These are phyloP conservation scores for Candida khao-thaluensis DNA, from an alignment of 805 yeast genomes.

Conservation along the genomic window DNA sequence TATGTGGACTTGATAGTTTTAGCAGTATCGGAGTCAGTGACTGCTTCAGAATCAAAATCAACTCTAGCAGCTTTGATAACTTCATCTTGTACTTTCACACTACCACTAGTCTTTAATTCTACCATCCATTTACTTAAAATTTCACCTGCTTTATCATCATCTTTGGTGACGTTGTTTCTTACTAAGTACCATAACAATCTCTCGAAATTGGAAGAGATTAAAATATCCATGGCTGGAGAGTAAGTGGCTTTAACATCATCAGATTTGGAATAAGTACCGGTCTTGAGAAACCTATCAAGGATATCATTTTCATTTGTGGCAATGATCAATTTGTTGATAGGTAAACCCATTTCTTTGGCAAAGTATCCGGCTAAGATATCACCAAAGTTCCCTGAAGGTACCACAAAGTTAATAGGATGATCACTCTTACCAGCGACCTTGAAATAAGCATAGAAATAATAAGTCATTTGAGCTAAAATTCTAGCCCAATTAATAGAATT, in stretches of 20 bases:
- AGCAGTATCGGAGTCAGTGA: slow-evolving; percentile 75
- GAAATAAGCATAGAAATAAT: slow-evolving; percentile 92
- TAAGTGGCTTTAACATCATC: slow-evolving; percentile 77
- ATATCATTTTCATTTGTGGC: slow-evolving; percentile 97
- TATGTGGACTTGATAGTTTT: slow-evolving; percentile 74
- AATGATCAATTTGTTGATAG: slow-evolving; percentile 79
- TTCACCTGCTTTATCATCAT: slow-evolving; percentile 69
- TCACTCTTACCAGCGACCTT: slow-evolving; percentile 36
- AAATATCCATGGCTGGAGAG: slow-evolving; percentile 98
- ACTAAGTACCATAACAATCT: slow-evolving; percentile 94
- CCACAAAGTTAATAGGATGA: slow-evolving; percentile 72
- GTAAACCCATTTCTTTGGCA: slow-evolving; percentile 94
- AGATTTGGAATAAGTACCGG: slow-evolving; percentile 80
- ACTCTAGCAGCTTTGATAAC: slow-evolving; percentile 65
- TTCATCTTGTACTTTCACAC: slow-evolving; percentile 64
- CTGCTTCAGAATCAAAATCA: slow-evolving; percentile 77
- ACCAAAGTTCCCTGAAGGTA: slow-evolving; percentile 98
- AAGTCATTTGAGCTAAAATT: slow-evolving; percentile 95
- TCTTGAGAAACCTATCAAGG: slow-evolving; percentile 83
- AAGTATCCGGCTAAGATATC: slow-evolving; percentile 96
- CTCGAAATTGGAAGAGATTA: slow-evolving; percentile 93
- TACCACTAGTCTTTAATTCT: slow-evolving; percentile 71
- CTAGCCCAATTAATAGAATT: slow-evolving; percentile 99
- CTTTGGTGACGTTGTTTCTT: slow-evolving; percentile 60
- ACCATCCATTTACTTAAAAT: slow-evolving; percentile 74